Evolutionary conservation across 805 yeast genomes (phyloP).

Genomic region (Barnettozyma vustinii): DNA sequence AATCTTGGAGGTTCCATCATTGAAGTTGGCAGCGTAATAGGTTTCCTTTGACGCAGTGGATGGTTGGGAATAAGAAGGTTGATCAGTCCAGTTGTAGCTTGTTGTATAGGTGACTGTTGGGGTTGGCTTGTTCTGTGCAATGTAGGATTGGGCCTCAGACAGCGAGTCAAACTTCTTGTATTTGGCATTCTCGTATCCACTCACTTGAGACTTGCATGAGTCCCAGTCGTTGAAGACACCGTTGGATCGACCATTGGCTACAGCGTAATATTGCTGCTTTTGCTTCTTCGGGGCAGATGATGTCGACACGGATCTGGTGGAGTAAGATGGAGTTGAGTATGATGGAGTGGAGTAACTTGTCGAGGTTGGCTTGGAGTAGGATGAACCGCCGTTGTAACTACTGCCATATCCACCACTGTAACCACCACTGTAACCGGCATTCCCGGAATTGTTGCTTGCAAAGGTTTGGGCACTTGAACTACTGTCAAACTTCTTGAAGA

Average conservation of each 20-base stretch:
- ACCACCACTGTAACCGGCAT: not conserved
- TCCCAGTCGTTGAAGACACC: constrained; percentile 65
- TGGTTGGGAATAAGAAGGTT: not conserved
- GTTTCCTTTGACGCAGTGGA: not conserved
- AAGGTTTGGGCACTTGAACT: constrained; percentile 44
- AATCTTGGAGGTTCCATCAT: constrained; percentile 22
- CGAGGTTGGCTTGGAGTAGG: not conserved
- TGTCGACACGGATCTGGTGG: not conserved
- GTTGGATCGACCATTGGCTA: constrained; percentile 40
- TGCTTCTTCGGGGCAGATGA: constrained; percentile 8
- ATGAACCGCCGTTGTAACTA: not conserved
- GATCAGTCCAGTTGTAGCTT: too few relatives aligned
- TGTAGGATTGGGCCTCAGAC: constrained; percentile 45
- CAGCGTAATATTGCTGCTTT: constrained; percentile 41
- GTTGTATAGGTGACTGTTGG: not conserved
- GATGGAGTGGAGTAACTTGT: not conserved
- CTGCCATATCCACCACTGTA: too few relatives aligned
- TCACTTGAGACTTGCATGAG: constrained; percentile 44
- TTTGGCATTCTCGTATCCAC: constrained; percentile 33
- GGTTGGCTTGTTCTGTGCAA: constrained; percentile 8
- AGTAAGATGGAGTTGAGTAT: not conserved
- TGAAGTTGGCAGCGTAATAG: constrained; percentile 31
- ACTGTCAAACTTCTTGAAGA: constrained; percentile 38
- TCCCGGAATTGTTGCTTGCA: constrained; percentile 8
- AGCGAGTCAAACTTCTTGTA: constrained; percentile 38